Evolutionary conservation across 345 rosid species (phyloP).

Genomic region (Sisymbrium irio): DNA sequence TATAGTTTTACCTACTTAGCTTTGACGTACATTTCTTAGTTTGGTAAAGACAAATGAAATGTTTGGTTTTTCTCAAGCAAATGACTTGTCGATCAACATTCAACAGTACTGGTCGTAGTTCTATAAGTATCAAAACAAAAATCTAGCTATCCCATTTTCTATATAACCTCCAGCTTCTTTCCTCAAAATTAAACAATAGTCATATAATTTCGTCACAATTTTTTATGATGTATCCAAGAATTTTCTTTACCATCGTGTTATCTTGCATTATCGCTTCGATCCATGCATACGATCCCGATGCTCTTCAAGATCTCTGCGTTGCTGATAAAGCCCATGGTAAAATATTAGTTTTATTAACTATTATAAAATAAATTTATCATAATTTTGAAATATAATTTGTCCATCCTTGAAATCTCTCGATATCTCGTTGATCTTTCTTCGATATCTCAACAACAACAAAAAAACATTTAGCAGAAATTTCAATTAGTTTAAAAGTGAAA

Average conservation of each 20-base stretch:
- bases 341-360: not conserved
- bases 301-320: conserved; percentile 70
- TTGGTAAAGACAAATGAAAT: conserved; percentile 23
- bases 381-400: not conserved
- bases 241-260: not conserved
- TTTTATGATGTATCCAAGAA: conserved; percentile 12
- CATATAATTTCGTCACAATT: not conserved
- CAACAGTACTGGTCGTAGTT: not conserved
- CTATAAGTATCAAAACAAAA: conserved; percentile 16
- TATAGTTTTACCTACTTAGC: conserved; percentile 16
- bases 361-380: no score
- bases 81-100: conserved; percentile 5
- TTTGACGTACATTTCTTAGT: conserved; percentile 30
- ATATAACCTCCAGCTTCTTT: not conserved
- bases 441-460: not conserved
- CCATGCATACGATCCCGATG: conserved; percentile 55
- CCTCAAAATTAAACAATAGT: not conserved
- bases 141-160: not conserved
- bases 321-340: conserved; percentile 39
- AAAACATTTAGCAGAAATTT: not conserved
- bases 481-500: not conserved
- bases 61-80: not conserved
- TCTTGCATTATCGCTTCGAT: conserved; percentile 30
- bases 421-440: not conserved
- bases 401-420: not conserved